phyloP scores from a whole-genome alignment of 176 grass and related monocot genomes.

The Otatea glauca region DNA sequence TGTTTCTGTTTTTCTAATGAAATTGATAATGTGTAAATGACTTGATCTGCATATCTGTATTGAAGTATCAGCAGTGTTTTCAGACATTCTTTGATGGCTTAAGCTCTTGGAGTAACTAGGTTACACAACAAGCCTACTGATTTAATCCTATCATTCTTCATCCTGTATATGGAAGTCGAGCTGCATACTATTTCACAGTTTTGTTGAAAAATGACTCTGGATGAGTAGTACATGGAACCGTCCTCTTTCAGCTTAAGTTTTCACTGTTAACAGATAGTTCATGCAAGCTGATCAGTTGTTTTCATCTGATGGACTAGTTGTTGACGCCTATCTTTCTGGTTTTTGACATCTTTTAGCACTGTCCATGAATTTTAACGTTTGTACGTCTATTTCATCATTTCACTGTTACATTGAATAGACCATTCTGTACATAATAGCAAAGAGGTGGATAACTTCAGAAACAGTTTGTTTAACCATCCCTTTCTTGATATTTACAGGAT shows the following conservation, averaged over 20 bases:
- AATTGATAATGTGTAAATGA: conserved; percentile 20
- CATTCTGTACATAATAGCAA: conserved; percentile 20
- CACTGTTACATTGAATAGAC: conserved; percentile 26
- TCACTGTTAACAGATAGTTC: conserved; percentile 4
- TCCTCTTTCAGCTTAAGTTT: conserved; percentile 22
- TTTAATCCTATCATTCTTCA: background rate
- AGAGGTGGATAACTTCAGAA: conserved; percentile 23
- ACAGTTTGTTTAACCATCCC: conserved; percentile 37
- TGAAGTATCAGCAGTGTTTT: background rate
- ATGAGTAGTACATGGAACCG: background rate
- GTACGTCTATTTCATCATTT: conserved; percentile 17
- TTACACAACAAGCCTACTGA: background rate
- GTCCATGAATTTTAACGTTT: background rate
- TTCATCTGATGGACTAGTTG: conserved; percentile 12
- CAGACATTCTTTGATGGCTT: conserved; percentile 25
- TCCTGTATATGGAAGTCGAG: conserved; percentile 3
- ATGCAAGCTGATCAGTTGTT: conserved; percentile 47
- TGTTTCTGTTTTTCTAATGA: conserved; percentile 25
- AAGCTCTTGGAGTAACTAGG: conserved; percentile 32
- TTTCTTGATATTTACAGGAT: conserved; percentile 54
- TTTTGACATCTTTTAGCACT: conserved; percentile 7
- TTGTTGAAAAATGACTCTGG: background rate
- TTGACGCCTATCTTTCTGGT: background rate
- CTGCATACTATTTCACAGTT: conserved; percentile 6
- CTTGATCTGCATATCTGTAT: background rate